A percentile compares a stretch with the other conserved stretches of the same genome.
phyloP scores from a whole-genome alignment of 2,329 filamentous ascomycete species.

The Microthyrium microscopicum region DNA sequence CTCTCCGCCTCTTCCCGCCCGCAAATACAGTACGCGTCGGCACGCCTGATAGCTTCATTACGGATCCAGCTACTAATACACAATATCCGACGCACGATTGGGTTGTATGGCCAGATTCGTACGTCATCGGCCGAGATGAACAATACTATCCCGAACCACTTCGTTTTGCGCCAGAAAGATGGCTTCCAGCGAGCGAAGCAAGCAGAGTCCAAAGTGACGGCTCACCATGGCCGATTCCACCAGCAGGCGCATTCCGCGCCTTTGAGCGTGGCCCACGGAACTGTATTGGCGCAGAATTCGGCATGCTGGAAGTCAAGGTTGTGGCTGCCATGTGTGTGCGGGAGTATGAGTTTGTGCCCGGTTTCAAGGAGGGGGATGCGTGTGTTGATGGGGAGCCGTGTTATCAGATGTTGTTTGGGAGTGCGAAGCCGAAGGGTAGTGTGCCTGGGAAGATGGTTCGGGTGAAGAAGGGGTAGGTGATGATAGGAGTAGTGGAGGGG shows the following conservation, averaged over 20 bases:
- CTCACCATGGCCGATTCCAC: not conserved
- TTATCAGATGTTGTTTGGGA: slow-evolving; percentile 7
- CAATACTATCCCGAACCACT: slow-evolving; percentile 11
- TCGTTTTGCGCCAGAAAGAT: slow-evolving; percentile 14
- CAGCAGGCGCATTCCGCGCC: slow-evolving; percentile 28
- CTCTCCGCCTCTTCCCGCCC: slow-evolving; percentile 17
- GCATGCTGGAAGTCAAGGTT: slow-evolving; percentile 35
- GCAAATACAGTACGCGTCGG: slow-evolving; percentile 7
- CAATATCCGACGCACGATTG: slow-evolving; percentile 10
- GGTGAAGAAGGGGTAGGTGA: not conserved
- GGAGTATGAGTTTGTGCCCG: slow-evolving; percentile 29
- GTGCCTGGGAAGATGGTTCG: slow-evolving; percentile 3
- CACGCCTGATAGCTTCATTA: not conserved
- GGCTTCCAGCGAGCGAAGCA: slow-evolving; percentile 1
- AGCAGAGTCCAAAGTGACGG: not conserved
- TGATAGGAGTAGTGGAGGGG: no score
- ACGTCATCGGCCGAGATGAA: slow-evolving; percentile 11
- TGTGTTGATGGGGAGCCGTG: slow-evolving; percentile 5
- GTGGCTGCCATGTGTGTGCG: slow-evolving; percentile 32
- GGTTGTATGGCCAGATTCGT: slow-evolving; percentile 6
- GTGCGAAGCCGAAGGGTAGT: slow-evolving; percentile 6
- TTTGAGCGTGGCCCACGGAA: slow-evolving; percentile 38
- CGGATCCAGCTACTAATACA: slow-evolving; percentile 4
- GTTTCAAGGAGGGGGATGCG: not conserved
- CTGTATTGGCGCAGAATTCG: slow-evolving; percentile 41